These are phyloP conservation scores for Lepiota brunneoincarnata DNA, from an alignment of 768 basidiomycete species.

Conservation along the genomic window DNA sequence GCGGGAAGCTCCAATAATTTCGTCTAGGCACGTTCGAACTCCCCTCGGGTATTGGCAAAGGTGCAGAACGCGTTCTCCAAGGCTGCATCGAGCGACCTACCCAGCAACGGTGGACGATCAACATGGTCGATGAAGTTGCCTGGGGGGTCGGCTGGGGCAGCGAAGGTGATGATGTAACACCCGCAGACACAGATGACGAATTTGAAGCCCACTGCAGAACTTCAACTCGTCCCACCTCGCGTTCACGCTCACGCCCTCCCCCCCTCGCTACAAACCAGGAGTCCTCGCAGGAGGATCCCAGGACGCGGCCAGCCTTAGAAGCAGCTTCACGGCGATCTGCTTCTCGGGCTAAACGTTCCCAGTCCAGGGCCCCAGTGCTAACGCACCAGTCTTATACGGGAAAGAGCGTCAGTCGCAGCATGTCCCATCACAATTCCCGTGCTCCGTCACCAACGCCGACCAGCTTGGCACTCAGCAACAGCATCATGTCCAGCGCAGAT, in stretches of 20 bases:
- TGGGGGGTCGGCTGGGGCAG: conserved; percentile 77
- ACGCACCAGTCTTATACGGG: conserved; percentile 32
- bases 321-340: conserved; percentile 37
- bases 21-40: conserved; percentile 59
- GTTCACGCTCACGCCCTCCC: conserved; percentile 27
- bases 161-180: conserved; percentile 44
- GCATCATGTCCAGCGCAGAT: conserved; percentile 15
- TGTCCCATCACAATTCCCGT: conserved; percentile 34
- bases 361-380: conserved; percentile 46
- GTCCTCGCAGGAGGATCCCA: conserved; percentile 24
- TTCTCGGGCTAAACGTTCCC: conserved; percentile 43
- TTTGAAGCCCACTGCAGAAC: conserved; percentile 15
- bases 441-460: conserved; percentile 21
- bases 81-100: conserved; percentile 78
- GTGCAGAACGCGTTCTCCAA: conserved; percentile 64
- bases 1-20: conserved; percentile 11
- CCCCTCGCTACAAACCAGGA: conserved; percentile 11
- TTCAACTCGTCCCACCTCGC: conserved; percentile 21
- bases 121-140: conserved; percentile 73
- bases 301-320: conserved; percentile 27
- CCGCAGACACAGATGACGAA: conserved; percentile 26
- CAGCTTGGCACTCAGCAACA: background rate
- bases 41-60: conserved; percentile 53
- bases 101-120: conserved; percentile 72
- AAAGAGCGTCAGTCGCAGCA: conserved; percentile 37